Conservation (phyloP, 2,329 filamentous ascomycete genomes). For the Fusarium marasasianum region DNA sequence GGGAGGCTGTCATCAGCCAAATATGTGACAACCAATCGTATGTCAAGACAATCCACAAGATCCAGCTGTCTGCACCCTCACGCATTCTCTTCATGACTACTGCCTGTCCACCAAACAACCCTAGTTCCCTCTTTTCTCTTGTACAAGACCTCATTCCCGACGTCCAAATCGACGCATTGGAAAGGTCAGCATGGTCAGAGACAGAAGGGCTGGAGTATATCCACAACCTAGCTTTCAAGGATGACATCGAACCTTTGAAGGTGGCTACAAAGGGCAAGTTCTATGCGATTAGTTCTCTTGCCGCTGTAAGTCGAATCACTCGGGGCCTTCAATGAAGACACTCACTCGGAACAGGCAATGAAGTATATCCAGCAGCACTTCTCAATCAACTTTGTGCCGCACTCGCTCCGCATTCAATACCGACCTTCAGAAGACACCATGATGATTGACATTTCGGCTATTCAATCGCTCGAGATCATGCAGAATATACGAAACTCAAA, state of each 20-base stretch:
- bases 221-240: slow-evolving; percentile 78
- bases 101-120: slow-evolving; percentile 69
- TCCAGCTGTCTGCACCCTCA: slow-evolving; percentile 81
- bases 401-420: slow-evolving; percentile 87
- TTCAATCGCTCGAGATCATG: slow-evolving; percentile 87
- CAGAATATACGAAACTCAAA: slow-evolving; percentile 83
- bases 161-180: slow-evolving; percentile 59
- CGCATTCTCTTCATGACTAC: slow-evolving; percentile 81
- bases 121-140: slow-evolving; percentile 78
- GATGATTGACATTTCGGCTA: slow-evolving; percentile 93
- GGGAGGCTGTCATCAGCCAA: slow-evolving; percentile 86
- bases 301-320: slow-evolving; percentile 69
- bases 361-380: slow-evolving; percentile 81
- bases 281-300: slow-evolving; percentile 85
- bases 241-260: slow-evolving; percentile 84
- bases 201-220: slow-evolving; percentile 80
- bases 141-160: slow-evolving; percentile 67
- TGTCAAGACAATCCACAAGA: slow-evolving; percentile 85
- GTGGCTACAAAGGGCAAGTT: slow-evolving; percentile 84
- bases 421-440: slow-evolving; percentile 90
- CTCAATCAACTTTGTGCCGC: slow-evolving; percentile 73
- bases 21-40: slow-evolving; percentile 95
- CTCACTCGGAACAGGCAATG: slow-evolving; percentile 66
- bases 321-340: no score
- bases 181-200: slow-evolving; percentile 88